Evolutionary conservation across 495 filamentous ascomycete species (phyloP).

Genomic region (Aspergillus cavernicola): DNA sequence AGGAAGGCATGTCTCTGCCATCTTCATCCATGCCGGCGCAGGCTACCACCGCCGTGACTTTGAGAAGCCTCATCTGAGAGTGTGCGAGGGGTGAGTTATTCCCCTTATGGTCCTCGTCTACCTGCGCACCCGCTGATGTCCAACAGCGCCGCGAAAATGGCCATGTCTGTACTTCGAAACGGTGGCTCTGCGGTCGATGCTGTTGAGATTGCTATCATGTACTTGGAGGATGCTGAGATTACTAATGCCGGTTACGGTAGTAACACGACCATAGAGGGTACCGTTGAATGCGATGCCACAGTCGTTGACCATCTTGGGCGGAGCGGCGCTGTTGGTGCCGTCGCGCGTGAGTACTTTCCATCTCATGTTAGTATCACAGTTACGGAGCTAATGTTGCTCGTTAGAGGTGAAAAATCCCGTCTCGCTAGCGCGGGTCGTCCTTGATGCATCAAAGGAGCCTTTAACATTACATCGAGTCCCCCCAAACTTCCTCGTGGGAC

Average conservation of each 20-base stretch:
- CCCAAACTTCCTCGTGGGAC: conserved; percentile 83
- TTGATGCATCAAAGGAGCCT: conserved; percentile 66
- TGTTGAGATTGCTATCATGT: conserved; percentile 84
- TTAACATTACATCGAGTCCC: conserved; percentile 83
- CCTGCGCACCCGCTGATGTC: conserved; percentile 7
- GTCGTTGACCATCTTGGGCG: conserved; percentile 86
- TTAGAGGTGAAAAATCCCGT: conserved; percentile 92
- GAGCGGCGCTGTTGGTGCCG: conserved; percentile 90
- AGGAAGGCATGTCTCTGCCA: conserved; percentile 54
- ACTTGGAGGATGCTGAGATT: conserved; percentile 88
- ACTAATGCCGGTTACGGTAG: conserved; percentile 96
- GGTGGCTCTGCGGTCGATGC: conserved; percentile 83
- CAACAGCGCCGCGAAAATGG: conserved; percentile 70
- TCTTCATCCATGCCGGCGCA: conserved; percentile 94
- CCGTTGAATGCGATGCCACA: conserved; percentile 90
- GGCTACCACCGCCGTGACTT: conserved; percentile 89
- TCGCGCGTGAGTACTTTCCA: conserved; percentile 61
- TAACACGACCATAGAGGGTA: conserved; percentile 85
- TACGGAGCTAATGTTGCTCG: conserved; percentile 1
- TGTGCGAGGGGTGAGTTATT: conserved; percentile 75
- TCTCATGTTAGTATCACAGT: background rate
- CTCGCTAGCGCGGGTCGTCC: conserved; percentile 73
- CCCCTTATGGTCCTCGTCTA: background rate
- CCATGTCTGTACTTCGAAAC: conserved; percentile 71
- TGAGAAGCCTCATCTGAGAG: conserved; percentile 74